Evolutionary conservation across 2,329 filamentous ascomycete species (phyloP).

Genomic region (Ophiostoma montium): DNA sequence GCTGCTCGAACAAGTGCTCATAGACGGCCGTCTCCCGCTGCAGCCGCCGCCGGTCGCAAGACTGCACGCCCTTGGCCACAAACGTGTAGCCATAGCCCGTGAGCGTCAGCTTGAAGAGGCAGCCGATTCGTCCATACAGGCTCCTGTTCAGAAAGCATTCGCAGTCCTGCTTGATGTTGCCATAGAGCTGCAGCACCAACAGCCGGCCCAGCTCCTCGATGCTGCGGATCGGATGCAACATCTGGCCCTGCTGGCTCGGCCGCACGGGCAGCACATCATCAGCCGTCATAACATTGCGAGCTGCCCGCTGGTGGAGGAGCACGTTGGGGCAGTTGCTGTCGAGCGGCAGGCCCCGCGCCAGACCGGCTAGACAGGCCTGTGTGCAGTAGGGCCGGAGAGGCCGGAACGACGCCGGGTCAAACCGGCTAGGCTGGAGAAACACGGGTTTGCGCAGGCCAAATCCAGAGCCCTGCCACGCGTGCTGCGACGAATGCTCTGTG

Average conservation of each 20-base stretch:
- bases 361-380: conserved; percentile 2
- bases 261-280: background rate
- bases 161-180: conserved; percentile 8
- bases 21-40: background rate
- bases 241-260: background rate
- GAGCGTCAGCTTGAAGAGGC: conserved; percentile 12
- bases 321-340: conserved; percentile 6
- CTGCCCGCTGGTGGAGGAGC: background rate
- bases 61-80: conserved; percentile 12
- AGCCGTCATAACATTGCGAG: background rate
- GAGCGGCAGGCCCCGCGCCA: background rate
- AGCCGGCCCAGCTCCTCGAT: background rate
- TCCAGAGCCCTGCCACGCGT: background rate
- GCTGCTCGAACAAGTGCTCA: background rate
- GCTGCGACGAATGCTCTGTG: background rate
- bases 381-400: conserved; percentile 6
- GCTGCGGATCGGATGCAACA: background rate
- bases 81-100: conserved; percentile 13
- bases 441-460: background rate
- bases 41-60: conserved; percentile 4
- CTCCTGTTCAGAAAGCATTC: conserved; percentile 1
- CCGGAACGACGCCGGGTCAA: background rate
- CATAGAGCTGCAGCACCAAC: conserved; percentile 6
- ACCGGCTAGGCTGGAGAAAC: background rate
- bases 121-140: conserved; percentile 5